Conservation (phyloP, 176 grass and related monocot genomes). For the Rhynchospora tenuis region DNA sequence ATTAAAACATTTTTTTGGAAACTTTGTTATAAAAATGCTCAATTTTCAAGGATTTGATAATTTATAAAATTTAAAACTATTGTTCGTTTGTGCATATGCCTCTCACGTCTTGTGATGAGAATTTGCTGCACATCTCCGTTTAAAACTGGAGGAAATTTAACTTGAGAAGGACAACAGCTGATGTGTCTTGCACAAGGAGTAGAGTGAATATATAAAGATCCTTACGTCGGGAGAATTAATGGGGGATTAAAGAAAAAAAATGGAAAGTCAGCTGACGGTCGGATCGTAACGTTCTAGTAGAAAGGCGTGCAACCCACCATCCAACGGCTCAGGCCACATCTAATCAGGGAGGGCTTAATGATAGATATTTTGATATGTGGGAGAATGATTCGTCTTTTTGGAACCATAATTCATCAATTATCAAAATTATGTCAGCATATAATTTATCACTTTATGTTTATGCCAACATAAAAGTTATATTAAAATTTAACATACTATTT, state of each 20-base stretch:
- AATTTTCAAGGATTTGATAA: neutral
- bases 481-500: too few species aligned
- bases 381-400: too few species aligned
- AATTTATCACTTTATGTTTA: too few species aligned
- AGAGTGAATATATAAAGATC: neutral
- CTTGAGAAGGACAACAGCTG: neutral
- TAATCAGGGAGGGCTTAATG: neutral
- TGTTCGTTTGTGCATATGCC: too few species aligned
- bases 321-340: neutral
- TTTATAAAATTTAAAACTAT: too few species aligned
- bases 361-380: neutral
- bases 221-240: neutral
- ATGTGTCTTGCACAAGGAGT: neutral
- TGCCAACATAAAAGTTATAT: too few species aligned
- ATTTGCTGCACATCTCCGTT: neutral
- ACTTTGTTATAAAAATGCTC: neutral
- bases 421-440: too few species aligned
- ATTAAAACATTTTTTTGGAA: neutral
- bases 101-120: too few species aligned
- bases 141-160: neutral
- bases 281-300: neutral
- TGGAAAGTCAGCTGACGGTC: neutral
- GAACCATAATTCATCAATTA: too few species aligned
- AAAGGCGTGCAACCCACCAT: neutral
- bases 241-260: neutral